These are phyloP conservation scores for Phyllosticta paracitricarpa DNA, from an alignment of 2,329 filamentous ascomycete species.

Conservation along the genomic window DNA sequence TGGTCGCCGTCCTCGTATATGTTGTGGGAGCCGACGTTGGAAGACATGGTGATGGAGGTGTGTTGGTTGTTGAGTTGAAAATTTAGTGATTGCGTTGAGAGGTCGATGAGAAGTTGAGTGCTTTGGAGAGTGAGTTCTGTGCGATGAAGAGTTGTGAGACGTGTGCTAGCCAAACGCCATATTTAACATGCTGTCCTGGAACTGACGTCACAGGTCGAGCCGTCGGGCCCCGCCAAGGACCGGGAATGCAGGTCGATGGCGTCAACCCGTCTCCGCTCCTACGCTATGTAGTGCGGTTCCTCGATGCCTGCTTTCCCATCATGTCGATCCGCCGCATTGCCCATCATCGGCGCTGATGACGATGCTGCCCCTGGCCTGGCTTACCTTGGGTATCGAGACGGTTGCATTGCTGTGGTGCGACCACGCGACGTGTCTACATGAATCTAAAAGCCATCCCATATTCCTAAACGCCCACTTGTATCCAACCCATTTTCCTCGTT, in stretches of 20 bases:
- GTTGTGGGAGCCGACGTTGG: slow-evolving; percentile 54
- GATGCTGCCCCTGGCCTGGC: neutral
- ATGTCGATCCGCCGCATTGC: neutral
- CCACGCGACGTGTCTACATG: neutral
- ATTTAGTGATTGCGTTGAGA: neutral
- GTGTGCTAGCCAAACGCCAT: neutral
- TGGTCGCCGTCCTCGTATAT: slow-evolving; percentile 74
- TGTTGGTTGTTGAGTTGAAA: neutral
- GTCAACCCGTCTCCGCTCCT: neutral
- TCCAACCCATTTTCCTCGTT: neutral
- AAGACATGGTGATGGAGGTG: slow-evolving; percentile 35
- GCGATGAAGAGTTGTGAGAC: neutral
- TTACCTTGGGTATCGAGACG: neutral
- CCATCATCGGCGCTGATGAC: neutral
- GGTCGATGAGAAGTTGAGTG: neutral
- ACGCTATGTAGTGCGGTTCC: neutral
- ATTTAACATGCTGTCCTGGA: neutral
- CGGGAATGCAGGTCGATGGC: neutral
- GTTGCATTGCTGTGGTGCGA: neutral
- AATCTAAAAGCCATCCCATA: slow-evolving; percentile 1
- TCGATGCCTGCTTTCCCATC: neutral
- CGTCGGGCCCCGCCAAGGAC: neutral
- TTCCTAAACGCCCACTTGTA: slow-evolving; percentile 7
- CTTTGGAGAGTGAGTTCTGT: neutral
- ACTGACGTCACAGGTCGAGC: neutral